Conservation (phyloP, 2,329 filamentous ascomycete genomes). For the Arthrobotrys pseudoclavata region DNA sequence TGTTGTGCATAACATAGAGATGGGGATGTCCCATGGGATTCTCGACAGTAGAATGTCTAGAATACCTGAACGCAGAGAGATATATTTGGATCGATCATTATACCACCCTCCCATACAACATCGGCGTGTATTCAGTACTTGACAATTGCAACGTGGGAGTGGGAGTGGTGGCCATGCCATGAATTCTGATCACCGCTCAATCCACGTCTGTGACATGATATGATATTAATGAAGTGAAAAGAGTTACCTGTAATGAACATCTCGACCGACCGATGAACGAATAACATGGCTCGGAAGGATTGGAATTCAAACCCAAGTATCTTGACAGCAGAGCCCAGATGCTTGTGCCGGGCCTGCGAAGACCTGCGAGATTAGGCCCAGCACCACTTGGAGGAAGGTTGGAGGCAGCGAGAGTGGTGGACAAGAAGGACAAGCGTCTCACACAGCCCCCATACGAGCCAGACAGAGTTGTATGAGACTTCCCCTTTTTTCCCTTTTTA, state of each 20-base stretch:
- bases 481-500: slow-evolving; percentile 47
- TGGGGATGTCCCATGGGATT: slow-evolving; percentile 9
- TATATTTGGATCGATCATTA: slow-evolving; percentile 27
- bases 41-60: slow-evolving; percentile 14
- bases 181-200: background rate
- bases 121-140: background rate
- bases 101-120: slow-evolving; percentile 14
- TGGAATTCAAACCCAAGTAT: background rate
- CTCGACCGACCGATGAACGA: background rate
- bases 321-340: slow-evolving; percentile 9
- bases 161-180: background rate
- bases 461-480: slow-evolving; percentile 3
- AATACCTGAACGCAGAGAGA: background rate
- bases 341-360: slow-evolving; percentile 2
- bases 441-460: slow-evolving; percentile 33
- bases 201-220: background rate
- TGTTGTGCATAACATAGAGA: slow-evolving; percentile 14
- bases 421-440: slow-evolving; percentile 28
- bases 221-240: background rate
- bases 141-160: background rate
- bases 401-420: slow-evolving; percentile 10
- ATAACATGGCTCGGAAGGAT: background rate
- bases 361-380: slow-evolving; percentile 27
- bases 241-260: slow-evolving; percentile 10
- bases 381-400: slow-evolving; percentile 27